Evolutionary conservation across 2,329 filamentous ascomycete genomes (phyloP), one percentile per base, ranked within the genome.

Genomic region (Helotiales sp.): DNA sequence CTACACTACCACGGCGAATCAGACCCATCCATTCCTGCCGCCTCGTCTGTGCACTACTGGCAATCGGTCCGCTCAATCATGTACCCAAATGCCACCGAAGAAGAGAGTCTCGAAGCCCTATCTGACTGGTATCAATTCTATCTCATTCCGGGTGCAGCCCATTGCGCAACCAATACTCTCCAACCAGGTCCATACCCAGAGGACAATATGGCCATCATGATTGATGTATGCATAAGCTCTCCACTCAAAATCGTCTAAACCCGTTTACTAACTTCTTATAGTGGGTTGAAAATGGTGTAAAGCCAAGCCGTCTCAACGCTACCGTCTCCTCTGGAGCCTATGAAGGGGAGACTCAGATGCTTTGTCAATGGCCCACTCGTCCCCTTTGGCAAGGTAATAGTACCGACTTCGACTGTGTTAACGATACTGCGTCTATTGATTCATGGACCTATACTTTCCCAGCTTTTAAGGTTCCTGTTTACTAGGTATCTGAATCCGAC

Each of bases 171-270:
- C 46, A 82, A 80, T 69, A 54, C 67, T 6, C 70, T 77, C 2
- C 75, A 79, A 70, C 77, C 77, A 0, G 57, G 59, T 29, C 62
- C 62, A 24, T 62, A 52, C 27, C 62, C 62, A 8, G 30, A 54
- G 44, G 83, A 84, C 10, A 86, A 89, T 42, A 85, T 89, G 71
- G 83, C 86, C 1, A 89, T 84, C 2, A 84, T 85, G 17, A 89
- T 90, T 68, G 84, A 90, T 66, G n/a, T n/a, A n/a, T n/a, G n/a
- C n/a, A n/a, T n/a, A n/a, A n/a, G n/a, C n/a, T n/a, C n/a, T n/a
- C n/a, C n/a, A n/a, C n/a, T n/a, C n/a, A n/a, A n/a, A n/a, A n/a
- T n/a, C n/a, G n/a, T n/a, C n/a, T n/a, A n/a, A n/a, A n/a, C n/a
- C n/a, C n/a, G n/a, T n/a, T n/a, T n/a, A n/a, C n/a, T n/a, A n/a